phyloP scores from a whole-genome alignment of 495 filamentous ascomycete genomes.

The Chlorociboria aeruginascens region DNA sequence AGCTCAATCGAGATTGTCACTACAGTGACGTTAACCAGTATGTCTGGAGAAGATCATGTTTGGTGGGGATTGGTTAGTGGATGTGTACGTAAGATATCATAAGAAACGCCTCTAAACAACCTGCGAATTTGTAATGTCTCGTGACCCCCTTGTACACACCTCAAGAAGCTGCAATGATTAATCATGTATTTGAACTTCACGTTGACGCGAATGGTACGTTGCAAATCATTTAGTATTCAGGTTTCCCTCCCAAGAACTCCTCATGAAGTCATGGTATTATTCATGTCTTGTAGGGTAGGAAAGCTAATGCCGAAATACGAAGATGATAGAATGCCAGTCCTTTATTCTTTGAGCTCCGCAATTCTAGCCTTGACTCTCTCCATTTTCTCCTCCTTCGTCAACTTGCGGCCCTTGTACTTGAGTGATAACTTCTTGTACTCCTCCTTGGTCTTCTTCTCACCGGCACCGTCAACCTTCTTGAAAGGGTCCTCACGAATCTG shows the following conservation, averaged over 20 bases:
- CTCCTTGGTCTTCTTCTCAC: slow-evolving; percentile 82
- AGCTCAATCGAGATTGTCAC: too few relatives aligned
- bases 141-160: too few relatives aligned
- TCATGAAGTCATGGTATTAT: slow-evolving; percentile 6
- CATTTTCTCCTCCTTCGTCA: slow-evolving; percentile 67
- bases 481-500: slow-evolving; percentile 96
- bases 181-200: too few relatives aligned
- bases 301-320: slow-evolving; percentile 7
- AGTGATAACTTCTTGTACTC: slow-evolving; percentile 92
- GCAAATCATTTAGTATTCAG: slow-evolving; percentile 2
- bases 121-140: too few relatives aligned
- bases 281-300: background rate
- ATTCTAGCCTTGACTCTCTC: slow-evolving; percentile 82
- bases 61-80: too few relatives aligned
- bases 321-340: slow-evolving; percentile 2
- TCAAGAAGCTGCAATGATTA: too few relatives aligned
- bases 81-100: too few relatives aligned
- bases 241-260: slow-evolving; percentile 9
- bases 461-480: slow-evolving; percentile 79
- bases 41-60: too few relatives aligned
- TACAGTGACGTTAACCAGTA: too few relatives aligned
- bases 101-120: too few relatives aligned
- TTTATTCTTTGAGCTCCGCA: slow-evolving; percentile 46
- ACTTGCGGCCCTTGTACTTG: slow-evolving; percentile 70
- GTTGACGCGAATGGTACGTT: background rate